Evolutionary conservation across 305 asterid species (phyloP).

Genomic region (Solanum hybrid): DNA sequence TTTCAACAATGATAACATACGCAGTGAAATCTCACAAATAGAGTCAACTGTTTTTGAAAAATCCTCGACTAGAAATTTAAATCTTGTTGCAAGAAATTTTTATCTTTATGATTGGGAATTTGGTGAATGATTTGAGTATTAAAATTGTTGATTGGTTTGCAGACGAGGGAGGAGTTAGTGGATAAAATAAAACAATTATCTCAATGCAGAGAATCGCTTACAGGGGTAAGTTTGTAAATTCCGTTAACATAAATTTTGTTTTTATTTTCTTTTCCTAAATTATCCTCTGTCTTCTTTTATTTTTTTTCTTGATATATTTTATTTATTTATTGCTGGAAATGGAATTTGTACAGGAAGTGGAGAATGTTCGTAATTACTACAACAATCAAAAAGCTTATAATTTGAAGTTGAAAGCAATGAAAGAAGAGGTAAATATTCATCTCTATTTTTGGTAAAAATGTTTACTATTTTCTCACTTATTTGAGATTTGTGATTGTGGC

Average conservation of each 20-base stretch:
- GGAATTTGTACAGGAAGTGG: constrained; percentile 26
- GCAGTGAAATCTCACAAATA: neutral
- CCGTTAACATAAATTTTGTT: neutral
- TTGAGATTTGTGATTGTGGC: neutral
- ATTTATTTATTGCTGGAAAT: neutral
- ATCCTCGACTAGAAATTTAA: neutral
- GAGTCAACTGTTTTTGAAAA: neutral
- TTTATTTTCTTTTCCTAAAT: neutral
- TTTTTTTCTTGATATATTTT: neutral
- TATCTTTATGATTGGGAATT: neutral
- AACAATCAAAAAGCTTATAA: constrained; percentile 21
- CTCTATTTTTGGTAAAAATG: neutral
- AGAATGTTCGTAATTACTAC: constrained; percentile 20
- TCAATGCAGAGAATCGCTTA: constrained; percentile 17
- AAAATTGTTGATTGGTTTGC: constrained; percentile 14
- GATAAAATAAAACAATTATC: constrained; percentile 20
- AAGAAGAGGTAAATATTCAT: constrained; percentile 21
- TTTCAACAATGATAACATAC: neutral
- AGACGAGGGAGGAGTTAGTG: constrained; percentile 25
- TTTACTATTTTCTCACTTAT: neutral
- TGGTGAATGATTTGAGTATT: neutral
- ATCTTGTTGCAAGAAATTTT: neutral
- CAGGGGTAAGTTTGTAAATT: constrained; percentile 29
- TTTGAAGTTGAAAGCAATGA: constrained; percentile 25
- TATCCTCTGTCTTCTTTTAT: neutral